These are phyloP conservation scores for Cutaneotrichosporon cyanovorans DNA, from an alignment of 1,284 basidiomycete genomes.

Conservation along the genomic window DNA sequence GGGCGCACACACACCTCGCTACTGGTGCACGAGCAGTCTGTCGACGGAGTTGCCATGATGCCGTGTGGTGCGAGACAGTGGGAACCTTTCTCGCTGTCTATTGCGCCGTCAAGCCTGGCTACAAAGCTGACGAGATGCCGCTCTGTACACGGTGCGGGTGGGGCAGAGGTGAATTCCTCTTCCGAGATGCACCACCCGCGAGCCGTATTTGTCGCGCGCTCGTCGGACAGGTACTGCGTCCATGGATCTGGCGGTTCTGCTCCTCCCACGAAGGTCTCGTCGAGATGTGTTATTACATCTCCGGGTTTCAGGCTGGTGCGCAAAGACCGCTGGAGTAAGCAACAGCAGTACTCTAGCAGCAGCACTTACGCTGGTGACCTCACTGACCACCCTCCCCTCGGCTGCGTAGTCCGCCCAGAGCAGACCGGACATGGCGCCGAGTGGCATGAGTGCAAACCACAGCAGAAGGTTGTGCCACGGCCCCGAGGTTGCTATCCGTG, in stretches of 20 bases:
- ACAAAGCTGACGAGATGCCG: constrained; percentile 9
- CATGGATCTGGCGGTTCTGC: constrained; percentile 17
- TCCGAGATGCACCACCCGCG: constrained; percentile 14
- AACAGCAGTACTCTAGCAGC: not conserved
- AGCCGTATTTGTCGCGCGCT: not conserved
- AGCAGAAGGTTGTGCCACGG: constrained; percentile 40
- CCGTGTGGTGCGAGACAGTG: constrained; percentile 29
- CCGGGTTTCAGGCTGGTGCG: constrained; percentile 22
- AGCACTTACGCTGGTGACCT: constrained; percentile 25
- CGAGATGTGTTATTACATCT: constrained; percentile 34
- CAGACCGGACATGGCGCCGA: constrained; percentile 11
- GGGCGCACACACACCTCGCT: constrained; percentile 30
- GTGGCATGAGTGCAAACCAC: constrained; percentile 12
- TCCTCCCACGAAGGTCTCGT: constrained; percentile 26
- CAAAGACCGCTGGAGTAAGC: not conserved
- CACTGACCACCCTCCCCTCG: constrained; percentile 26
- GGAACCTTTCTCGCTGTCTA: constrained; percentile 3
- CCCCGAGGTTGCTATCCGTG: constrained; percentile 38
- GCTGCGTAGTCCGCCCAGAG: constrained; percentile 26
- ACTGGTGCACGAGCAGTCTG: constrained; percentile 12
- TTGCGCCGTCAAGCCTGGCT: no score
- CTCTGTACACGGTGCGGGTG: constrained; percentile 4
- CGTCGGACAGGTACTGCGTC: constrained; percentile 23
- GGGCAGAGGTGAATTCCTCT: constrained; percentile 6
- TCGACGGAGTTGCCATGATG: constrained; percentile 15